Conservation (phyloP, 352 stramenopile genomes). For the Globisporangium sylvaticum region DNA sequence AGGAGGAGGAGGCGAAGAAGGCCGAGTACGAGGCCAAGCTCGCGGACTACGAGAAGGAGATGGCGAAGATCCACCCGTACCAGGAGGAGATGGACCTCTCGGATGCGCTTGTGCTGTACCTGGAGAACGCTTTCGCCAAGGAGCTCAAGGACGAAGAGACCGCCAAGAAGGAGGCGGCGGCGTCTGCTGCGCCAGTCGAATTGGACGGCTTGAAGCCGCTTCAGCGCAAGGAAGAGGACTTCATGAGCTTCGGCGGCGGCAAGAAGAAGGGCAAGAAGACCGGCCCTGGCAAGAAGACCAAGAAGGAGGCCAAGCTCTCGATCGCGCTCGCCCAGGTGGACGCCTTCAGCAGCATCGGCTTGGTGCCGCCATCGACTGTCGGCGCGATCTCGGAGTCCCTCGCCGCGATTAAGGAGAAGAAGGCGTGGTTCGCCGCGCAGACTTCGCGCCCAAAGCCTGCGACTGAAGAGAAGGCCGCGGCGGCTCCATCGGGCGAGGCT, state of each 20-base stretch:
- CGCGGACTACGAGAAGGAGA: conserved; percentile 94
- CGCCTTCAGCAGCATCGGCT: conserved; percentile 90
- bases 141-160: conserved; percentile 60
- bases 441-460: conserved; percentile 37
- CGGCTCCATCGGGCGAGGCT: conserved; percentile 23
- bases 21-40: conserved; percentile 93
- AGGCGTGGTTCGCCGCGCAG: conserved; percentile 83
- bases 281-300: conserved; percentile 57
- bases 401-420: conserved; percentile 94
- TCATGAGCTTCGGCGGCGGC: conserved; percentile 64
- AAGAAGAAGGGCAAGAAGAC: conserved; percentile 71
- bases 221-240: conserved; percentile 84
- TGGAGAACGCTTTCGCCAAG: conserved; percentile 91
- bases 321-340: conserved; percentile 77
- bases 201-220: conserved; percentile 92
- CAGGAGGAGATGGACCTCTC: conserved; percentile 96
- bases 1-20: conserved; percentile 74
- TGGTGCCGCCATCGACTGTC: conserved; percentile 88
- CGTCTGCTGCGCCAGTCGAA: conserved; percentile 49
- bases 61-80: conserved; percentile 95
- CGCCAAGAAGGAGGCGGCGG: conserved; percentile 34
- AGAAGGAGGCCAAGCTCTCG: conserved; percentile 77
- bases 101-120: conserved; percentile 91
- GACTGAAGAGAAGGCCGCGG: conserved; percentile 27
- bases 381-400: conserved; percentile 84